A percentile compares a stretch with the other conserved stretches of the same genome.
phyloP scores from a whole-genome alignment of 2,329 filamentous ascomycete species.

The Pseudogymnoascus sp. region DNA sequence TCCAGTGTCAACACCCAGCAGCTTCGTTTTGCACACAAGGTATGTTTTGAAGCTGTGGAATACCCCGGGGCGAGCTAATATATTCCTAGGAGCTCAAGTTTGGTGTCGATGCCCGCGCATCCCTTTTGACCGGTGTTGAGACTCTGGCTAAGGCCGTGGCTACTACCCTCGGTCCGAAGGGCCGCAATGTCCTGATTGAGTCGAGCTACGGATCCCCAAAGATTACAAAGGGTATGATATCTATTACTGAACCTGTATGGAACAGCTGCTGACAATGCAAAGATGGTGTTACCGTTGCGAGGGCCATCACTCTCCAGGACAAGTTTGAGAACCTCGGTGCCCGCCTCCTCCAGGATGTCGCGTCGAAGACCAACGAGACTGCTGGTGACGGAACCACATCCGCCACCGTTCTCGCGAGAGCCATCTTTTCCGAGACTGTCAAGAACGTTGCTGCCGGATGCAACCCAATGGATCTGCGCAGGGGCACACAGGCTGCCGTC shows the following conservation, averaged over 20 bases:
- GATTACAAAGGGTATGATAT: slow-evolving; percentile 86
- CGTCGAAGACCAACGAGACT: slow-evolving; percentile 98
- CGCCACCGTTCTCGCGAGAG: slow-evolving; percentile 89
- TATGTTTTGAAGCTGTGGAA: slow-evolving; percentile 34
- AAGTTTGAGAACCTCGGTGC: slow-evolving; percentile 99
- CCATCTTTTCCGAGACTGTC: slow-evolving; percentile 99
- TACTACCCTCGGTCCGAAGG: slow-evolving; percentile 94
- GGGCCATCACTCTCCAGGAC: slow-evolving; percentile 87
- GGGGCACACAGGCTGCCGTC: slow-evolving; percentile 93
- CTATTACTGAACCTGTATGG: background rate
- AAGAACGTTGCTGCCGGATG: slow-evolving; percentile 99
- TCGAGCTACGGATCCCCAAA: slow-evolving; percentile 98
- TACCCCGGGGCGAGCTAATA: background rate
- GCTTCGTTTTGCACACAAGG: slow-evolving; percentile 96
- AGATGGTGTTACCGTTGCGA: slow-evolving; percentile 87
- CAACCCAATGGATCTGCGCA: slow-evolving; percentile 98
- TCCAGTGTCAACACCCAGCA: slow-evolving; percentile 69
- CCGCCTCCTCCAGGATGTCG: slow-evolving; percentile 92
- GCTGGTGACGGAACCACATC: slow-evolving; percentile 98
- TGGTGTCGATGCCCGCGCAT: slow-evolving; percentile 84
- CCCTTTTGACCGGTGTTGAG: slow-evolving; percentile 88
- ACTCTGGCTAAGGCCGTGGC: slow-evolving; percentile 93
- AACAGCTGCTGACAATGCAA: slow-evolving; percentile 14
- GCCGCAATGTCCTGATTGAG: slow-evolving; percentile 96
- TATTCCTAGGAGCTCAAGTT: slow-evolving; percentile 82